Conservation (phyloP, 345 rosid species). For the Punica granatum region DNA sequence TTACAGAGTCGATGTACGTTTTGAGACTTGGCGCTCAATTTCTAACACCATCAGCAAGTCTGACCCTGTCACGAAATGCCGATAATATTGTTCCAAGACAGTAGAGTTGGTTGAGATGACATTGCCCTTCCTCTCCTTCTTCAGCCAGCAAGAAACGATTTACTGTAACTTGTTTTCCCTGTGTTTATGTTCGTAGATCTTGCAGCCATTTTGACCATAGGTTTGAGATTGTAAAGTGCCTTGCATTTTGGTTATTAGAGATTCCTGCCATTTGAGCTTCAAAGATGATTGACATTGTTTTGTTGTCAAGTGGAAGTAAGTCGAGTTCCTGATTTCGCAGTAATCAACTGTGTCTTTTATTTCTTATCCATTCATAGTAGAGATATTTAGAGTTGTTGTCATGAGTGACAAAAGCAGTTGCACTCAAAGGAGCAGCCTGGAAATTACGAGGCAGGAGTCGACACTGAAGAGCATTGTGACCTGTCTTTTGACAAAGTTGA, state of each 20-base stretch:
- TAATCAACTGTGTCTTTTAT: not conserved
- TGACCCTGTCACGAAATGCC: not conserved
- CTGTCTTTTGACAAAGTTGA: no score
- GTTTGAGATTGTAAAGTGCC: not conserved
- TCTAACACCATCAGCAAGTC: no score
- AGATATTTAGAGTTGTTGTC: no score
- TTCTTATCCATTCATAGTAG: no score
- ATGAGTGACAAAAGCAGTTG: no score
- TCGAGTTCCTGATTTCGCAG: not conserved
- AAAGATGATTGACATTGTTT: not conserved
- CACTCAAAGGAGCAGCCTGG: no score
- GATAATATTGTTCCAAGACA: not conserved
- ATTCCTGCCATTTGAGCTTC: not conserved
- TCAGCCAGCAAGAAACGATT: not conserved
- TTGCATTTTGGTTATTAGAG: no score
- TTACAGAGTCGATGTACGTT: no score
- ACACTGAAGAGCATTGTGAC: no score
- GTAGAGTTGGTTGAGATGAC: not conserved
- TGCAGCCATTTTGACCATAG: not conserved
- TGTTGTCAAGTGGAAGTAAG: not conserved
- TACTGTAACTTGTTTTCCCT: not conserved
- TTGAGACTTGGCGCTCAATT: no score
- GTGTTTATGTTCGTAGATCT: not conserved
- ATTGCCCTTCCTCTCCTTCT: not conserved
- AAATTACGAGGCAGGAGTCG: no score